Evolutionary conservation across 2,329 filamentous ascomycete species (phyloP).

Genomic region (Diaporthe sp.): DNA sequence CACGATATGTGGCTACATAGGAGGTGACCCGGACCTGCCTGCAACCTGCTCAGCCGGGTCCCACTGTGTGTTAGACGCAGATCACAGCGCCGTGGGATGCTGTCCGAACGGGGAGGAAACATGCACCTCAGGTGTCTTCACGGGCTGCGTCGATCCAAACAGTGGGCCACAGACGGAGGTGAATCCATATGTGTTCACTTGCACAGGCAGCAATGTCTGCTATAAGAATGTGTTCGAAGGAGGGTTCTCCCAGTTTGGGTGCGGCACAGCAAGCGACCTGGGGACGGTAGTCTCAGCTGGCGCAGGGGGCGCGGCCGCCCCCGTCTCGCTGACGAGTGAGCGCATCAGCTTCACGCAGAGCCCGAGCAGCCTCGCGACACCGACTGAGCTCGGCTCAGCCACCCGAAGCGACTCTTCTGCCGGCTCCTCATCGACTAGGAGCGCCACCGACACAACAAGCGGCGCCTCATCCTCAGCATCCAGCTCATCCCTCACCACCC

Average conservation of each 20-base stretch:
- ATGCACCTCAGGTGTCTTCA: conserved; percentile 70
- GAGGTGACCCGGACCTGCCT: conserved; percentile 64
- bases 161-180: conserved; percentile 64
- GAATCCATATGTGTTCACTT: conserved; percentile 71
- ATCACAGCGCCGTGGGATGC: conserved; percentile 66
- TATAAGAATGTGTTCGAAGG: conserved; percentile 69
- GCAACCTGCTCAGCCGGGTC: conserved; percentile 71
- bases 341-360: conserved; percentile 58
- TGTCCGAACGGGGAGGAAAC: conserved; percentile 65
- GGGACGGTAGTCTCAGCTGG: conserved; percentile 64
- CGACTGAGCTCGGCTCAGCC: conserved; percentile 57
- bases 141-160: conserved; percentile 68
- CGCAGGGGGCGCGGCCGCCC: conserved; percentile 58
- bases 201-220: conserved; percentile 64
- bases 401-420: conserved; percentile 44
- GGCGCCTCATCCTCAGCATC: conserved; percentile 39
- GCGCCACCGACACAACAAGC: neutral
- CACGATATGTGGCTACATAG: conserved; percentile 72
- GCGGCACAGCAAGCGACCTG: conserved; percentile 63
- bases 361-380: conserved; percentile 55
- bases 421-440: conserved; percentile 18
- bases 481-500: conserved; percentile 34
- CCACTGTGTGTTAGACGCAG: conserved; percentile 68
- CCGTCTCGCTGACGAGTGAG: conserved; percentile 55
- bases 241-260: conserved; percentile 70